Evolutionary conservation across 2,329 filamentous ascomycete genomes (phyloP).

Genomic region (Aspergillus sp.): DNA sequence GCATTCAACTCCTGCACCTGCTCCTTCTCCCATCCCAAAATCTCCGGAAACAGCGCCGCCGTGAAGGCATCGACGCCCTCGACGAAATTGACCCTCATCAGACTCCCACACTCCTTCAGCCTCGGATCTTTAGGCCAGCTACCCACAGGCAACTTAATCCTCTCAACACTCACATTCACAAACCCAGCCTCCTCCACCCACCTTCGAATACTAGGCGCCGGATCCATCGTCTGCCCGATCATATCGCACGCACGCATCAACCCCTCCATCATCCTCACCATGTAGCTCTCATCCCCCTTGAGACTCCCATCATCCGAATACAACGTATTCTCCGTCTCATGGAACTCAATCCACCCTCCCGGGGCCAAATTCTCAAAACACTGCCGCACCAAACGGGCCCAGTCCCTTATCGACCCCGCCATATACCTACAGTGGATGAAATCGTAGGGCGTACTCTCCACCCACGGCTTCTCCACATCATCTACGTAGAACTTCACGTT

Average conservation of each 20-base stretch:
- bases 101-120: slow-evolving; percentile 16
- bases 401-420: slow-evolving; percentile 31
- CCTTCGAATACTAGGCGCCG: slow-evolving; percentile 13
- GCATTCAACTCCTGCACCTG: slow-evolving; percentile 15
- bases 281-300: slow-evolving; percentile 4
- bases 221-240: slow-evolving; percentile 17
- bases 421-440: slow-evolving; percentile 36
- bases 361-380: slow-evolving; percentile 15
- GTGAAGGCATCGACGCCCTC: slow-evolving; percentile 20
- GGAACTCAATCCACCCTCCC: slow-evolving; percentile 17
- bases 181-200: slow-evolving; percentile 17
- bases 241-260: slow-evolving; percentile 11
- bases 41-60: slow-evolving; percentile 12
- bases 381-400: slow-evolving; percentile 20
- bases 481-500: slow-evolving; percentile 36
- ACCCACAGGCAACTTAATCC: slow-evolving; percentile 14
- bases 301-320: slow-evolving; percentile 17
- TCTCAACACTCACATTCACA: slow-evolving; percentile 2
- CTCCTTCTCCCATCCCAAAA: slow-evolving; percentile 13
- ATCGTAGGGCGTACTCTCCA: slow-evolving; percentile 28
- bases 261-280: slow-evolving; percentile 16
- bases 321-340: slow-evolving; percentile 12
- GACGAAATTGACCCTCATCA: slow-evolving; percentile 15
- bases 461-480: slow-evolving; percentile 34
- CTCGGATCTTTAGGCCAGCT: slow-evolving; percentile 15